These are phyloP conservation scores for Kodamaea plutei DNA, from an alignment of 1,139 yeast genomes.

Conservation along the genomic window DNA sequence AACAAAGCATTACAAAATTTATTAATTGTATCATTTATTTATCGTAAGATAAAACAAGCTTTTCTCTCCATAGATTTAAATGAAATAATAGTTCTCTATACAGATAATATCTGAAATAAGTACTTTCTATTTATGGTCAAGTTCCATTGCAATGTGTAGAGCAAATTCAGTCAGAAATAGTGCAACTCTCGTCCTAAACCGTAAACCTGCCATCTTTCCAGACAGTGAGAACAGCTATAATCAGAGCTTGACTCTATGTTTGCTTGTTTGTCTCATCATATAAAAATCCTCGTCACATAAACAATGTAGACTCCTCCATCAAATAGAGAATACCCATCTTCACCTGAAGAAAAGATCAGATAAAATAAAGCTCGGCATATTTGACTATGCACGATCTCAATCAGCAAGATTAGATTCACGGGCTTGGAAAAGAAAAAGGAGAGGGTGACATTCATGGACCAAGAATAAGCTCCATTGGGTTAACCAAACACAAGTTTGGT, in stretches of 20 bases:
- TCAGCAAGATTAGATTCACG: conserved; percentile 16
- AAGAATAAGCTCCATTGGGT: conserved; percentile 95
- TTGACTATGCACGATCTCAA: conserved; percentile 56
- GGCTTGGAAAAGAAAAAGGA: too few species aligned
- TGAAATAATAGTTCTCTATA: too few species aligned
- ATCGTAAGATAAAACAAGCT: too few species aligned
- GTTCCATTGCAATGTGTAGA: too few species aligned
- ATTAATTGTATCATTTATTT: too few species aligned
- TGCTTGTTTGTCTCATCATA: conserved; percentile 74
- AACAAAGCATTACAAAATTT: too few species aligned
- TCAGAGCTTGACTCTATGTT: conserved; percentile 94
- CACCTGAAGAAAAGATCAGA: conserved; percentile 24
- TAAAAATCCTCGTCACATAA: conserved; percentile 11
- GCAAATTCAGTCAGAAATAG: conserved; percentile 12
- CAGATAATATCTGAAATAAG: too few species aligned
- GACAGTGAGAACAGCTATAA: conserved; percentile 35
- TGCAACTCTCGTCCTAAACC: conserved; percentile 42
- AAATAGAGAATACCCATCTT: conserved; percentile 22
- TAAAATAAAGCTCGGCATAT: conserved; percentile 56
- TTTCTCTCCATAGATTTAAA: too few species aligned
- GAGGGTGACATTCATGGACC: conserved; percentile 55
- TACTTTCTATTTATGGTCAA: too few species aligned
- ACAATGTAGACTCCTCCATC: too few species aligned
- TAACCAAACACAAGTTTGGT: conserved; percentile 36
- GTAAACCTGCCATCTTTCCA: conserved; percentile 45